phyloP scores from a whole-genome alignment of 2,329 filamentous ascomycete species.

The Pezicula carpinea region DNA sequence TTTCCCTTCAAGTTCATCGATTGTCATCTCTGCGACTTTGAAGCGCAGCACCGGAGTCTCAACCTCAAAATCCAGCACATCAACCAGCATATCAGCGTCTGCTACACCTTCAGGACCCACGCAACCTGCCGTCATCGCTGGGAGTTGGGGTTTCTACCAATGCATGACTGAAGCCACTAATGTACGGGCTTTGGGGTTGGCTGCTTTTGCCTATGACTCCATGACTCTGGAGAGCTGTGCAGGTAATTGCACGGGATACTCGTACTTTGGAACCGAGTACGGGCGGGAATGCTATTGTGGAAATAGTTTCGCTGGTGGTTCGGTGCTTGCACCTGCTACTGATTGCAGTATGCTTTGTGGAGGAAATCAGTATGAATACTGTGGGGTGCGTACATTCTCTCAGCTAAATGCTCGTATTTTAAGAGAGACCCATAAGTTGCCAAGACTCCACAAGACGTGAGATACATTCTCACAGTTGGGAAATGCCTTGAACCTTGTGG shows the following conservation, averaged over 20 bases:
- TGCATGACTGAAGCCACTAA: constrained; percentile 5
- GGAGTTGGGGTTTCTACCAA: constrained; percentile 1
- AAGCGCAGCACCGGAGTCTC: not conserved
- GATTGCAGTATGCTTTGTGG: constrained; percentile 2
- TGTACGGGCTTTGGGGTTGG: constrained; percentile 10
- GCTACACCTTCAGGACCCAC: constrained; percentile 3
- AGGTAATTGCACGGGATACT: constrained; percentile 19
- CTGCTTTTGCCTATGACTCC: constrained; percentile 10
- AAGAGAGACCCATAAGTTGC: not conserved
- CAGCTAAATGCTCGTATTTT: no score
- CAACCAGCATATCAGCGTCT: constrained; percentile 2
- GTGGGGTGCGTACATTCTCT: constrained; percentile 12
- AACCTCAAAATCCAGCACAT: not conserved
- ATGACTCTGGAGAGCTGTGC: constrained; percentile 26
- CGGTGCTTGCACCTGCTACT: not conserved
- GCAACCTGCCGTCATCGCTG: constrained; percentile 1
- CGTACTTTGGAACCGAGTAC: constrained; percentile 32
- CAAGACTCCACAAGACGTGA: no score
- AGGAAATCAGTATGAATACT: constrained; percentile 1
- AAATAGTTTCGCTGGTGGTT: constrained; percentile 9
- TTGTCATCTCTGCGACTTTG: not conserved
- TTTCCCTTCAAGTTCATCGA: no score
- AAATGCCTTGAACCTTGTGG: no score
- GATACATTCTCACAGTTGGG: no score
- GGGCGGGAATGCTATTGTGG: constrained; percentile 27